Evolutionary conservation across 306 rosid species (phyloP).

Genomic region (Gynostemma pentaphyllum): DNA sequence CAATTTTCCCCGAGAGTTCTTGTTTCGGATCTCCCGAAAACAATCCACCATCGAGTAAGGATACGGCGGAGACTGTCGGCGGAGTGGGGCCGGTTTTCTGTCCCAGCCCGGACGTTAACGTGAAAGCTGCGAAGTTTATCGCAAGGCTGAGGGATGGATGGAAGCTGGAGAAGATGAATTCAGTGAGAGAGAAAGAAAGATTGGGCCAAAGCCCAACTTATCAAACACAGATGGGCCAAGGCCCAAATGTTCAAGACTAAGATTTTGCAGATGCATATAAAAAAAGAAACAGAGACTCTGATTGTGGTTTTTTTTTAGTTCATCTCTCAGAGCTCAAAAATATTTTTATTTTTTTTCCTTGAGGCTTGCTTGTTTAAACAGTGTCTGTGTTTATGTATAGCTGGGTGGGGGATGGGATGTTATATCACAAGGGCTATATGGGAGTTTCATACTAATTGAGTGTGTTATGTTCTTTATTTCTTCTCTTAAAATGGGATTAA

Average conservation of each 20-base stretch:
- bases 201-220: constrained; percentile 13
- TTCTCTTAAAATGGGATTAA: too few species aligned
- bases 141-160: constrained; percentile 33
- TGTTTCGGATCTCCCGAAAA: constrained; percentile 50
- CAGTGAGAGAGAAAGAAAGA: constrained; percentile 19
- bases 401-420: neutral
- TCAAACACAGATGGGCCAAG: neutral
- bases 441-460: constrained; percentile 1
- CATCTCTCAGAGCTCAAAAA: constrained; percentile 2
- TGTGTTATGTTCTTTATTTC: too few species aligned
- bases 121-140: constrained; percentile 41
- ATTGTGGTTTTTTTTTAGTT: constrained; percentile 5
- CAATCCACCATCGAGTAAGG: constrained; percentile 5
- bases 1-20: constrained; percentile 53
- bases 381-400: constrained; percentile 6
- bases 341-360: neutral
- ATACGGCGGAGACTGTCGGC: constrained; percentile 11
- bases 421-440: neutral
- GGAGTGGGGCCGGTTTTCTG: constrained; percentile 33
- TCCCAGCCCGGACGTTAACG: constrained; percentile 80
- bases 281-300: neutral
- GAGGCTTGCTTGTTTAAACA: neutral
- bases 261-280: neutral
- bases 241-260: neutral
- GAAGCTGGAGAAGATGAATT: constrained; percentile 41